Base-by-base conservation (phyloP, 306 rosid species). In the Malus fusca region DNA sequence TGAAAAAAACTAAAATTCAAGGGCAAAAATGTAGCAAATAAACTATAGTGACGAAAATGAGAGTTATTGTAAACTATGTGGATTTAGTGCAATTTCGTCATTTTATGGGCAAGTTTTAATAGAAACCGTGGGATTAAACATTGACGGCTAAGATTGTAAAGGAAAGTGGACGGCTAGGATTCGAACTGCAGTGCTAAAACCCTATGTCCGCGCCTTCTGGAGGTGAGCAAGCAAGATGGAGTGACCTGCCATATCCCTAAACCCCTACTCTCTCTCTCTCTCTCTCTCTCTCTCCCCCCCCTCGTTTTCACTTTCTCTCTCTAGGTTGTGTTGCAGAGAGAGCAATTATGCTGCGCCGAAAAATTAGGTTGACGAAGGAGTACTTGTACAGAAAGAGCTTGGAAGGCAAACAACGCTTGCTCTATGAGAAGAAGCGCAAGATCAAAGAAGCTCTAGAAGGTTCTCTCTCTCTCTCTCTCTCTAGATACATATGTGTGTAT, bases 361-460 rank as follows among this genome's bases (percentile, higher is more conserved):
- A 88, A 70, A 68, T 78, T 31, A 88, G 97, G 52, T 73, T 90
- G 84, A 80, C 88, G 74, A 88, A 86, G 77, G 98, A 95, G 83
- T 95, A 92, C 83, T 56, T 92, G 69, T 95, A 89, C 73, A 78
- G 97, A 55, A 95, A 92, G 80, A 88, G 93, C 75, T 89, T 92
- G 76, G 97, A 95, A 83, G 96, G 93, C 69, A 84, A 90, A 69
- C 87, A 92, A 62, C 93, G 96, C 5, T 25, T 78, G 58, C 88
- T 81, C 61, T 90, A 89, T n/a, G 97, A 92, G 86, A 95, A 92
- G 89, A 95, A 92, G 82, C 92, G 96, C 60, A 88, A 85, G 85
- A 95, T 95, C 66, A 80, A 83, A 85, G 91, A 95, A 87, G 93
- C 90, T 11, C 84, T 92, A 13, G 85, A 82, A 85, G 97, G 98